phyloP scores from a whole-genome alignment of 371 early-diverging fungal genomes.

The Haplosporangium sp. region DNA sequence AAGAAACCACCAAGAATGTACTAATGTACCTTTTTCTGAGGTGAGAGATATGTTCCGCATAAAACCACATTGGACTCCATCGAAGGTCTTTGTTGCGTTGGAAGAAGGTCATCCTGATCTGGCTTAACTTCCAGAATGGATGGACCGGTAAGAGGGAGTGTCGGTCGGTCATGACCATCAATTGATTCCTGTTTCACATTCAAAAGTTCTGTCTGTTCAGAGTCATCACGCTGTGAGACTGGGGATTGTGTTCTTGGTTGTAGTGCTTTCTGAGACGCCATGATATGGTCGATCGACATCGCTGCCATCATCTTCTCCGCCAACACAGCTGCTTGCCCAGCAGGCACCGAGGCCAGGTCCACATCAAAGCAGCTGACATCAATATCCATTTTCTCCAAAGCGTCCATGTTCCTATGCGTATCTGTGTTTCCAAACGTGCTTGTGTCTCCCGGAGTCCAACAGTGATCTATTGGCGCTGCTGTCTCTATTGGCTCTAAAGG shows the following conservation, averaged over 20 bases:
- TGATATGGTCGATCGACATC: too few species aligned
- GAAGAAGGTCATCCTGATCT: background rate
- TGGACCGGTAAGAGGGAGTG: background rate
- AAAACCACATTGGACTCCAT: constrained; percentile 11
- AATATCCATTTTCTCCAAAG: background rate
- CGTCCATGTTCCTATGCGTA: background rate
- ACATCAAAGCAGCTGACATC: constrained; percentile 29
- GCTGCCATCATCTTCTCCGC: constrained; percentile 33
- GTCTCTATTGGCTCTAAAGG: background rate
- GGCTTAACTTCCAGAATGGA: background rate
- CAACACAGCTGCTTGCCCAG: constrained; percentile 23
- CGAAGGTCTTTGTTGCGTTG: constrained; percentile 20
- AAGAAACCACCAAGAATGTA: background rate
- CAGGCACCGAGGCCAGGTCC: constrained; percentile 30
- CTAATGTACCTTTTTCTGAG: constrained; percentile 24
- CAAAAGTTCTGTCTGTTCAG: too few species aligned
- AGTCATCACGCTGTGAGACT: background rate
- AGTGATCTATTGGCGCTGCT: background rate
- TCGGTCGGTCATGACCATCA: background rate
- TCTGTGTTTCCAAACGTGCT: background rate
- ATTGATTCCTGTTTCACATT: too few species aligned
- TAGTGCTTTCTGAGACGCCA: too few species aligned
- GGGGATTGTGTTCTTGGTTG: background rate
- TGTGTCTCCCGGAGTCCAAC: background rate
- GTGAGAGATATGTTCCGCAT: constrained; percentile 20